Percentiles rank a stretch among this genome's conserved stretches.
These are phyloP conservation scores for Pancytospora philotis DNA, from an alignment of 371 early-diverging fungal species.

Conservation along the genomic window DNA sequence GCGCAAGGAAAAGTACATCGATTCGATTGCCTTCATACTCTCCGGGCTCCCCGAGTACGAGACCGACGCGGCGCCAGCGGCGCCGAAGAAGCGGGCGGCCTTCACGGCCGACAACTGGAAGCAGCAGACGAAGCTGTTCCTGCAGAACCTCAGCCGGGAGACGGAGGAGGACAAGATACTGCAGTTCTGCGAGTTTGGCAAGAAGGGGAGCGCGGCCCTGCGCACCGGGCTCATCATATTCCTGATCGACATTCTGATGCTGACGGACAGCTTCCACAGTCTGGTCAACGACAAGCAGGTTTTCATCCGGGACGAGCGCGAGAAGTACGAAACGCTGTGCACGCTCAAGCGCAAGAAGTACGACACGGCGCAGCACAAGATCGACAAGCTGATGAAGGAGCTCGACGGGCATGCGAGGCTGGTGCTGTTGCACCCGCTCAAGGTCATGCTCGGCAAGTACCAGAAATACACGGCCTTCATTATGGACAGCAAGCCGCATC, in stretches of 20 bases:
- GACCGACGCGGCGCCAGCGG: not conserved
- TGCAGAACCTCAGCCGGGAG: not conserved
- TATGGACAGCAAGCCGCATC: not conserved
- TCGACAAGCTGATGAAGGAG: not conserved
- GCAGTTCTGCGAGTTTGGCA: not conserved
- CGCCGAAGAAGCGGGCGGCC: not conserved
- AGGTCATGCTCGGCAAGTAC: not conserved
- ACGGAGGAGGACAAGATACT: slow-evolving; percentile 1
- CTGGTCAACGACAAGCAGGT: not conserved
- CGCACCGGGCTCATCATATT: slow-evolving; percentile 1
- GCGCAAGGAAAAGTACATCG: not conserved
- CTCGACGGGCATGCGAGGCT: not conserved
- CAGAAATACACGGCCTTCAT: not conserved
- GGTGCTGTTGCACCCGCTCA: not conserved
- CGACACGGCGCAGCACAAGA: not conserved
- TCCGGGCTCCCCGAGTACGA: not conserved
- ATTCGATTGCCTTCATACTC: not conserved
- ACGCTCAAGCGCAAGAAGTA: not conserved
- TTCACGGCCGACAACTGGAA: slow-evolving; percentile 4
- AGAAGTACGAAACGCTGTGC: not conserved
- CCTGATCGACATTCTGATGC: not conserved
- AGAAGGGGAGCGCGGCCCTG: not conserved
- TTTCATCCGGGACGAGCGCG: not conserved
- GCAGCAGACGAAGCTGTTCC: not conserved
- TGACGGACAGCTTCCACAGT: not conserved